Evolutionary conservation across 2,329 filamentous ascomycete genomes (phyloP).

Genomic region (Fusarium buxicola): DNA sequence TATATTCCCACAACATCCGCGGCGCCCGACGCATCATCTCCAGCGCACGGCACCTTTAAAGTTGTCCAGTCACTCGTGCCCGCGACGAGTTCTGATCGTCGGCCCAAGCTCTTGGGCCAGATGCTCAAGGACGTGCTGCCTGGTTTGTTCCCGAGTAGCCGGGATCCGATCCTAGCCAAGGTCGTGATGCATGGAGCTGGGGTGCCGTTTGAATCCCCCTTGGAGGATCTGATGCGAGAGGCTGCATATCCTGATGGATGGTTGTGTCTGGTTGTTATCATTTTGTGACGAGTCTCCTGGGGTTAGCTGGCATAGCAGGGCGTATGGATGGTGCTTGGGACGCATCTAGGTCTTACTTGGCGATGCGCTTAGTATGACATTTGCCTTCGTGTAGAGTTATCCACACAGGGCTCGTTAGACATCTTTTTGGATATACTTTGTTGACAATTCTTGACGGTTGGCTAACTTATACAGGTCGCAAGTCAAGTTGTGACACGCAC

Average conservation of each 20-base stretch:
- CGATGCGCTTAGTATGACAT: neutral
- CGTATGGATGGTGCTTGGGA: conserved; percentile 34
- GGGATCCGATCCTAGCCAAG: conserved; percentile 85
- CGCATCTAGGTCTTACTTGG: conserved; percentile 3
- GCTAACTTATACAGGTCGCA: conserved; percentile 2
- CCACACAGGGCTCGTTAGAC: conserved; percentile 2
- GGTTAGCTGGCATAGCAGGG: conserved; percentile 18
- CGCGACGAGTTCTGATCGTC: conserved; percentile 53
- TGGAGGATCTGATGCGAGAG: conserved; percentile 86
- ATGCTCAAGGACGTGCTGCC: conserved; percentile 82
- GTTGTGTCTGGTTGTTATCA: conserved; percentile 83
- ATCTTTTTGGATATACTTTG: conserved; percentile 4
- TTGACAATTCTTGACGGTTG: neutral
- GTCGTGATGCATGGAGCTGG: conserved; percentile 87
- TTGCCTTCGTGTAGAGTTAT: conserved; percentile 3
- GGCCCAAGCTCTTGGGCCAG: conserved; percentile 73
- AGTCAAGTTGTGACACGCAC: neutral
- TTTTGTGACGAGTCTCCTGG: conserved; percentile 60
- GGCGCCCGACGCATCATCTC: conserved; percentile 48
- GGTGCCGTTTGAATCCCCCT: conserved; percentile 80
- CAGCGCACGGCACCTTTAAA: conserved; percentile 66
- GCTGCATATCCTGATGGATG: conserved; percentile 94
- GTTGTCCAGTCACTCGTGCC: conserved; percentile 82
- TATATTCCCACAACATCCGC: conserved; percentile 80
- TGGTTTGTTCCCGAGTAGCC: conserved; percentile 84